Evolutionary conservation across 768 basidiomycete species (phyloP), one percentile per base, ranked within the genome.

Genomic region (Pulveroboletus frians): DNA sequence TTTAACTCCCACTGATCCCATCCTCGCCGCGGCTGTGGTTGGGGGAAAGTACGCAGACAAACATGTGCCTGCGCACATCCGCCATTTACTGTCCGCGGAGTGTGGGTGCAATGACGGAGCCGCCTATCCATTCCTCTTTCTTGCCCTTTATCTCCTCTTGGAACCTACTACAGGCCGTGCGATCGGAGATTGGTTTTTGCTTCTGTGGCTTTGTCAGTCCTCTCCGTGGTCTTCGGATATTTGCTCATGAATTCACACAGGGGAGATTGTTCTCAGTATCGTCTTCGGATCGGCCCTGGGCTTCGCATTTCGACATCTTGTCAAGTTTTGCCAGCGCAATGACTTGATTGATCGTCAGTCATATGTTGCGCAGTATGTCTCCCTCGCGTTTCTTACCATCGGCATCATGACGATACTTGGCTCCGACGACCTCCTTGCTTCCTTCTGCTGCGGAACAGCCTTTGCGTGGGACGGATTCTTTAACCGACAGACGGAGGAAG

Each of bases 21-120:
- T 67, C 44, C 61, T 67, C 17, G 66, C 66, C 29, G 66, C 66
- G 30, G 66, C 67, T 9, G 92, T 91, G 30, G 81, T 91, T 10
- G 95, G 95, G 60, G 95, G 95, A 29, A 94, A 90, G 72, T 99
- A 92, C 71, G 96, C 96, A 3, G 89, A 97, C 67, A 96, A 97
- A 65, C 95, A 97, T 61, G 95, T 98, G 20, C 90, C 89, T 2
- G 83, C 85, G 1, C 89, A 92, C 62, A 72, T 92, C 36, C 83
- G 78, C 29, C 78, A 77, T 56, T 64, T 86, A 46, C 71, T 86
- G 15, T 74, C 84, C 8, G 75, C 75, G 21, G 95, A 97, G 70
- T 85, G 83, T 48, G 95, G 92, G 8, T 92, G 91, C 62, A 99
- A 98, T 65, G 96, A 99, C 53, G 96, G 96, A 30, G 95, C 95